These are phyloP conservation scores for Penicillium crustosum DNA, from an alignment of 2,329 filamentous ascomycete genomes.

Conservation along the genomic window DNA sequence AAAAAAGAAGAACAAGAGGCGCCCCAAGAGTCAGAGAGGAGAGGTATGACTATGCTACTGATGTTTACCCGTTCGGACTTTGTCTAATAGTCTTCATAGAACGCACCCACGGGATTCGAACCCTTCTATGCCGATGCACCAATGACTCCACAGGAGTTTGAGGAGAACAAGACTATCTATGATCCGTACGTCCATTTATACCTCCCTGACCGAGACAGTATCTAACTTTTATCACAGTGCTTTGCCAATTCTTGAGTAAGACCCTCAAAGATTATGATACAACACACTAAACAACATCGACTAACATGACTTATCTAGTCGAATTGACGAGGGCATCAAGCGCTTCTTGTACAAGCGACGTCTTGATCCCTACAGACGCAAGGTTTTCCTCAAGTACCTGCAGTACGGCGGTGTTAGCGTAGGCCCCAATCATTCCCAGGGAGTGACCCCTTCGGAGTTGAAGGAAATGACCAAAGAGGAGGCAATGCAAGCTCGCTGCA, in stretches of 20 bases:
- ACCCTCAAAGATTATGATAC: background rate
- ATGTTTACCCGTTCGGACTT: background rate
- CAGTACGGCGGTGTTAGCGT: slow-evolving; percentile 77
- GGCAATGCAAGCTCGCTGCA: slow-evolving; percentile 62
- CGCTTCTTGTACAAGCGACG: slow-evolving; percentile 77
- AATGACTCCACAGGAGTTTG: slow-evolving; percentile 67
- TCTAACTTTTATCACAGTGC: slow-evolving; percentile 17
- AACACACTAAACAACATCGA: slow-evolving; percentile 12
- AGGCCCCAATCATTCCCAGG: slow-evolving; percentile 61
- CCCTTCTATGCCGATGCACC: slow-evolving; percentile 79
- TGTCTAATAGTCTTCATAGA: slow-evolving; percentile 27
- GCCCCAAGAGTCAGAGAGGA: slow-evolving; percentile 44
- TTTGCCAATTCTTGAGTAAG: slow-evolving; percentile 60
- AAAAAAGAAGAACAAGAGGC: slow-evolving; percentile 37
- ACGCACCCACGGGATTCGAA: slow-evolving; percentile 68
- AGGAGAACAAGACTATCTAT: slow-evolving; percentile 70
- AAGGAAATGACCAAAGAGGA: slow-evolving; percentile 63
- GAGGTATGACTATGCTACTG: slow-evolving; percentile 10
- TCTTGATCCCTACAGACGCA: slow-evolving; percentile 61
- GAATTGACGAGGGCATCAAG: slow-evolving; percentile 82
- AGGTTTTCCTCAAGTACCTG: slow-evolving; percentile 77
- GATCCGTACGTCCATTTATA: slow-evolving; percentile 51
- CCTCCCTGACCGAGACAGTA: background rate
- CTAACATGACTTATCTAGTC: slow-evolving; percentile 48
- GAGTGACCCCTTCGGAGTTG: slow-evolving; percentile 62